Evolutionary conservation across 164 flowering plant genomes (phyloP), one percentile per base, ranked within the genome.

Genomic region (Kalanchoe fedtschenkoi): DNA sequence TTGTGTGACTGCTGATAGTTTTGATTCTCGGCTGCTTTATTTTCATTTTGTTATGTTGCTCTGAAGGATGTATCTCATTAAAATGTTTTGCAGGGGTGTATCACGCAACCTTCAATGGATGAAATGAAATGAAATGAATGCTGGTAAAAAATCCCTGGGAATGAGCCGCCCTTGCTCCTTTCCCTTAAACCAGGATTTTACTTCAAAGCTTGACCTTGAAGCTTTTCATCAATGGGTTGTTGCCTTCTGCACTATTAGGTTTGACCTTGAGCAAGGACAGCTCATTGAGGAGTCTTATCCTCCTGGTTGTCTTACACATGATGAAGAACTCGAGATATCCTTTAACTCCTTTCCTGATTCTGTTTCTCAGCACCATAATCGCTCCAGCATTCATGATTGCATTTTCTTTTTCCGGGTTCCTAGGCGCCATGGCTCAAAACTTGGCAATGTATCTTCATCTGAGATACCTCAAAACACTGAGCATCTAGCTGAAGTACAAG

Each of bases 231-330:
- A 70, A 76, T 95, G 99, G 97, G 83, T 82, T 33, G 82, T 83
- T 34, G 96, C 91, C 30, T 95, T 95, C 66, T 95, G 97, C 71
- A 74, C 76, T 35, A 91, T 95, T 67, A 79, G 96, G 70, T 95
- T 95, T 69, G 99, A 95, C 74, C 93, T 95, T 8, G 96, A 95
- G 63, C 97, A 84, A 58, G 99, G 99, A 47, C 99, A 95, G 84
- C 81, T 95, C 29, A 84, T 91, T 65, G 99, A 95, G 69, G 96
- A 95, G 69, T 89, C 95, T 70, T 87, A 78, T 63, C 99, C 99
- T 30, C 83, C 89, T 13, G 85, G 73, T 43, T 80, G 77, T 64
- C 75, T 95, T 61, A 71, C 84, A 33, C 84, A 80, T 57, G 88
- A 81, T 37, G 97, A 95, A 71, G 97, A 95, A 70, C 86, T 87